Percentiles rank a stretch among this genome's conserved stretches.
phyloP scores from a whole-genome alignment of 331 rosid genomes.

The Acacia concinna region DNA sequence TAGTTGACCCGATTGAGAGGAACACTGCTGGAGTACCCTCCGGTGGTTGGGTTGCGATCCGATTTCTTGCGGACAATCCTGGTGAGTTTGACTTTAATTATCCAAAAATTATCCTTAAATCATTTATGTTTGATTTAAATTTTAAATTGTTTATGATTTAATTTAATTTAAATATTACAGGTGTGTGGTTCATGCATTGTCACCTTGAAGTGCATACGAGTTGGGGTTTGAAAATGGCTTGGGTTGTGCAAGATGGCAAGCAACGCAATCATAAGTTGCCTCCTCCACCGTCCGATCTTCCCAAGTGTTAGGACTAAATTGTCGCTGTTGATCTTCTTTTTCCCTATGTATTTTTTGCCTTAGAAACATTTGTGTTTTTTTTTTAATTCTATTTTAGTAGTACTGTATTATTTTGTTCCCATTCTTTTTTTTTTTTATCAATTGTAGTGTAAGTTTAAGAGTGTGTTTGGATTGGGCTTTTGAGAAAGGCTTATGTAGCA shows the following conservation, averaged over 20 bases:
- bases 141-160: not conserved
- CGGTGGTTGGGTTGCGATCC: conserved; percentile 83
- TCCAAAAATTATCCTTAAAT: not conserved
- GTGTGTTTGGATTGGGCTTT: too few species aligned
- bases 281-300: conserved; percentile 91
- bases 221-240: conserved; percentile 89
- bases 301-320: conserved; percentile 51
- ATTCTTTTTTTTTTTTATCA: not conserved
- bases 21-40: conserved; percentile 77
- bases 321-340: not conserved
- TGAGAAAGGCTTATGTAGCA: too few species aligned
- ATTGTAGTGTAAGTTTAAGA: conserved; percentile 21
- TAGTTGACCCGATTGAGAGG: conserved; percentile 84
- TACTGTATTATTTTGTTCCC: not conserved
- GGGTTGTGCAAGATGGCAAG: conserved; percentile 78
- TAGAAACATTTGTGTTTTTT: conserved; percentile 8
- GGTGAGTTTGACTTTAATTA: conserved; percentile 36
- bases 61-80: conserved; percentile 79
- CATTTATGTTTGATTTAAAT: not conserved
- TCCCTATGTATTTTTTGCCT: conserved; percentile 20
- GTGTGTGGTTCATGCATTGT: conserved; percentile 90
- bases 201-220: conserved; percentile 85
- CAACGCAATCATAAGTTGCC: conserved; percentile 63
- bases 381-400: not conserved
- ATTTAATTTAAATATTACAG: conserved; percentile 21